Conservation (phyloP, 495 filamentous ascomycete genomes). For the Neurospora africana region DNA sequence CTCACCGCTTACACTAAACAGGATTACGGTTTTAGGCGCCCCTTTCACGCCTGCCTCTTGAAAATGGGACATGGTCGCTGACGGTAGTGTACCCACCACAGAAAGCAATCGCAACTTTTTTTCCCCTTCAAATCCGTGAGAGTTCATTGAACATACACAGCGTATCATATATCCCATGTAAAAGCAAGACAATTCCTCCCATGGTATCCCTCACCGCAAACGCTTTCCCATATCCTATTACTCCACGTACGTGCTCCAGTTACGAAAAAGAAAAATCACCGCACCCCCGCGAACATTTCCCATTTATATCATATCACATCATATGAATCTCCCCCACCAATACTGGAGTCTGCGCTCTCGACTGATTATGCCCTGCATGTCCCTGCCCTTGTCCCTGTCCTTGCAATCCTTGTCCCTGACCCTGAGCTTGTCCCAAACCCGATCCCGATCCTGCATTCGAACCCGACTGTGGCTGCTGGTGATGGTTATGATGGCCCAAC, state of each 20-base stretch:
- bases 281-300: not conserved
- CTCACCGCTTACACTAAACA: not conserved
- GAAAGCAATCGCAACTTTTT: not conserved
- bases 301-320: not conserved
- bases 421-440: not conserved
- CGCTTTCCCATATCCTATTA: not conserved
- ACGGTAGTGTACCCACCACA: not conserved
- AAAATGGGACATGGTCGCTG: not conserved
- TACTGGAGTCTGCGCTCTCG: not conserved
- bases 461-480: not conserved
- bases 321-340: not conserved
- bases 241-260: not conserved
- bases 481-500: slow-evolving; percentile 1
- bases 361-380: not conserved
- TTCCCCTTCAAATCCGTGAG: not conserved
- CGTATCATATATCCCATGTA: not conserved
- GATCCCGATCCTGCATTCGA: not conserved
- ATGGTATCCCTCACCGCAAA: not conserved
- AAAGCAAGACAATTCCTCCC: not conserved
- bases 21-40: not conserved
- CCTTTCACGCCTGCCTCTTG: not conserved
- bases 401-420: not conserved
- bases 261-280: not conserved
- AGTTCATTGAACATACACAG: not conserved
- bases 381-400: not conserved